Base-by-base conservation (phyloP, 176 grass and related monocot species). In the Thinopyrum elongatum region DNA sequence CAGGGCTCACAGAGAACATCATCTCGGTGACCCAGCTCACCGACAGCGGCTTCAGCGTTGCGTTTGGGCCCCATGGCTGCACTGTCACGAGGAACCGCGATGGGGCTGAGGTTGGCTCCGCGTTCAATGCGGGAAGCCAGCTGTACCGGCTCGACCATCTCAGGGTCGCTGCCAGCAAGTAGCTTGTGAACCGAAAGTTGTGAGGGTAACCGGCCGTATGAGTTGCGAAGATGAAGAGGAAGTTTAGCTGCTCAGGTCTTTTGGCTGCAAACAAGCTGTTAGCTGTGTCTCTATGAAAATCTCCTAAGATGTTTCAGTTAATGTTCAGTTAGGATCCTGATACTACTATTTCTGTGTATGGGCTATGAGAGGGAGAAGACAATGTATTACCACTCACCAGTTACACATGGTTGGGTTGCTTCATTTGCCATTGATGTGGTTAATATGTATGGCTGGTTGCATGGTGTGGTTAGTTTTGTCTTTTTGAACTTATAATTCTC, bases 1-100 rank as follows among this genome's bases (percentile, higher is more conserved):
- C 80, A 3, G 80, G 80, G 16, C 80, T 82, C 11, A 53, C 62
- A 4, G 28, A 82, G 28, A 82, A 82, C 64, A 30, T 82, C 64
- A 53, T 82, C 64, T 81, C 80, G 7, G 44, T 82, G 63, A 70
- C 27, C 65, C 64, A 70, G 44, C 80, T 82, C 65, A 70, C 65
- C 22, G 64, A 70, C 80, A 82, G 65, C 2, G 30, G 80, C 29
- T 70, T 68, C 30, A 29, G 10, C 6, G 30, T 57, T 21, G 49
- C 21, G 2, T 82, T 82, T 21, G 7, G 21, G 11, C 44, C 47
- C 8, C 12, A 38, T 3, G 65, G 65, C 27, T 82, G 80, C 46
- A 70, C 21, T 1, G 30, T 82, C 65, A 55, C 19, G 6, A 82
- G 46, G 64, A 55, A 22, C 8, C 2, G 66, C 1, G 19, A 31